Evolutionary conservation across 1,139 yeast genomes (phyloP).

Genomic region (Suhomyces coccinellae): DNA sequence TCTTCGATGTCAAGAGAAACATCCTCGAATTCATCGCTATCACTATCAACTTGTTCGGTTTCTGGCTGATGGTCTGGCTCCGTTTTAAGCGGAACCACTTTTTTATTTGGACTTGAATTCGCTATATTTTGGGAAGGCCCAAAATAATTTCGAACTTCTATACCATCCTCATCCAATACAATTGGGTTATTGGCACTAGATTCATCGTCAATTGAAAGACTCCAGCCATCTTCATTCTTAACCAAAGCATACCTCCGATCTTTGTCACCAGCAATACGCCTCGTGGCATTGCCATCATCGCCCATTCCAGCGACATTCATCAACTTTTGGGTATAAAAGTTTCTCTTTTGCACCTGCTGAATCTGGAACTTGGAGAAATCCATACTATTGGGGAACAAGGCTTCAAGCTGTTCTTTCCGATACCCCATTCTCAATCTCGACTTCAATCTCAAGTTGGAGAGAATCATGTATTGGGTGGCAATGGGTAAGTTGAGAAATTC

Average conservation of each 20-base stretch:
- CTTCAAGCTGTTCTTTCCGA: slow-evolving; percentile 78
- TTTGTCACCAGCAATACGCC: slow-evolving; percentile 83
- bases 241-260: slow-evolving; percentile 75
- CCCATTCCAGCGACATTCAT: slow-evolving; percentile 87
- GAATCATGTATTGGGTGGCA: slow-evolving; percentile 82
- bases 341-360: slow-evolving; percentile 87
- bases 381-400: slow-evolving; percentile 77
- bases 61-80: not conserved
- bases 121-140: not conserved
- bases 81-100: not conserved
- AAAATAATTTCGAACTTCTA: slow-evolving; percentile 11
- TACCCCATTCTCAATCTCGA: slow-evolving; percentile 96
- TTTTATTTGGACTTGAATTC: not conserved
- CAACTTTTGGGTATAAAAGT: slow-evolving; percentile 81
- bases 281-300: slow-evolving; percentile 48
- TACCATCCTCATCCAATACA: slow-evolving; percentile 39
- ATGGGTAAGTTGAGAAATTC: slow-evolving; percentile 69
- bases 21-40: slow-evolving; percentile 25
- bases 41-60: slow-evolving; percentile 14
- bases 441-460: slow-evolving; percentile 77
- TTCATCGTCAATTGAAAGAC: slow-evolving; percentile 61
- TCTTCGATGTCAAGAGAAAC: slow-evolving; percentile 23
- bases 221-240: slow-evolving; percentile 84
- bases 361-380: slow-evolving; percentile 94
- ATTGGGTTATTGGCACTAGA: slow-evolving; percentile 43